A percentile compares a stretch with the other conserved stretches of the same genome.
Conservation (phyloP, 1,284 basidiomycete genomes). For the Sphaerobolus stellatus region DNA sequence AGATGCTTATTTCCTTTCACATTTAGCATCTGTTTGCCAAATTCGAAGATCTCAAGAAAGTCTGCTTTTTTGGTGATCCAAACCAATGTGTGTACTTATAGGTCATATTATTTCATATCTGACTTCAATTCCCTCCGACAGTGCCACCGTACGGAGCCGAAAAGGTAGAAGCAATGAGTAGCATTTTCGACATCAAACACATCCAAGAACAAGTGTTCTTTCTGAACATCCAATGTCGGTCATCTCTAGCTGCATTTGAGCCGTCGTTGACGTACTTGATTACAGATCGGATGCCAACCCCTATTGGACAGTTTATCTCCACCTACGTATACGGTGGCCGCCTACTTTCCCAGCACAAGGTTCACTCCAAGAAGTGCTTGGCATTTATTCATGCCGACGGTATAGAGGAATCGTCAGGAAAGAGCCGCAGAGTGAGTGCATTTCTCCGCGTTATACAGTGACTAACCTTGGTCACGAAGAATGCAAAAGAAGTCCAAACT, state of each 20-base stretch:
- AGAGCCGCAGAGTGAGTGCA: no score
- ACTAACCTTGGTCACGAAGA: no score
- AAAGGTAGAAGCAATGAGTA: conserved; percentile 48
- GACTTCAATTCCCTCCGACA: conserved; percentile 22
- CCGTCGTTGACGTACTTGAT: no score
- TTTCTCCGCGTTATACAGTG: no score
- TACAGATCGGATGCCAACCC: no score
- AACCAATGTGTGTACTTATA: conserved; percentile 56
- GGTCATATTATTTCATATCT: background rate
- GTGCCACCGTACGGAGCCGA: conserved; percentile 55
- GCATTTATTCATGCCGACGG: no score
- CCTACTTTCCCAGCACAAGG: no score
- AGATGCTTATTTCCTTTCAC: background rate
- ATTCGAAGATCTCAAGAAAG: conserved; percentile 51
- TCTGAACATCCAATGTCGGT: conserved; percentile 62
- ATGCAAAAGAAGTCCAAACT: conserved; percentile 45
- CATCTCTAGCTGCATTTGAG: conserved; percentile 9
- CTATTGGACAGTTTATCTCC: no score
- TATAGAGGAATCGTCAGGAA: no score
- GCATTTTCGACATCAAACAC: conserved; percentile 58
- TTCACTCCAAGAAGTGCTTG: no score
- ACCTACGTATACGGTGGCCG: no score
- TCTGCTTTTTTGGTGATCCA: conserved; percentile 74
- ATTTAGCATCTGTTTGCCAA: conserved; percentile 41
- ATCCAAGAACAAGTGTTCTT: conserved; percentile 38